Base-by-base conservation (phyloP, 768 basidiomycete species). In the Tylopilus plumbeoviolaceoides region DNA sequence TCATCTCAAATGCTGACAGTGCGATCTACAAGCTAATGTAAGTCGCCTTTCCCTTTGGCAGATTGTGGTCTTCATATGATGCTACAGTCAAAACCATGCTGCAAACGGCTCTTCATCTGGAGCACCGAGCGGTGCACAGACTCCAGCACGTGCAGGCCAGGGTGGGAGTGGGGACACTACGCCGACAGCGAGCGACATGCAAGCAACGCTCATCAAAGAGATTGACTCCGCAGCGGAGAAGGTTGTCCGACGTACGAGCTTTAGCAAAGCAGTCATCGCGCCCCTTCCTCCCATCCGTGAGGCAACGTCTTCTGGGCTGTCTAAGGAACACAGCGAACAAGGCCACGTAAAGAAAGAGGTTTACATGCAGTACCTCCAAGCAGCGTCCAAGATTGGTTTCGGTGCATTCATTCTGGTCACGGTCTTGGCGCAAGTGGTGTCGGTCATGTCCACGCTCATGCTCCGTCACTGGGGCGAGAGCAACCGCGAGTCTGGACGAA, bases 391-490 rank as follows among this genome's bases (percentile, higher is more conserved):
- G 56, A 58, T 73, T 1, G 93, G 90, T 1, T 92, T 91, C 63
- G 62, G 63, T 7, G 78, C 88, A 56, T 87, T 88, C 56, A 55
- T 93, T 7, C 45, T 85, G 20, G 72, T 77, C 7, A 81, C 78
- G 5, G 47, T 82, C 1, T 36, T 71, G 21, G 70, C 82, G 50
- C 92, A 95, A 65, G 78, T 73, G 6, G 63, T 78, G 9, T 78
- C 79, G 0, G 81, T 94, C 28, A 50, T 77, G 10, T 79, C 80
- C 0, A 88, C 82, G 25, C 69, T 84, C 30, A 81, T 86, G 42
- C 72, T 95, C n/a, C 80, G 89, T 36, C 73, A 77, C 45, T 95
- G 91, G 92, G 85, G 87, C 8, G 87, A 92, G 63, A 80, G 84
- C 54, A 95, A 95, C 57, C 75, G 77, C 5, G 73, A 76, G 59